Percentiles rank a stretch among this genome's conserved stretches.
phyloP scores from a whole-genome alignment of 177 flowering plant species.

The Vitis hybrid region DNA sequence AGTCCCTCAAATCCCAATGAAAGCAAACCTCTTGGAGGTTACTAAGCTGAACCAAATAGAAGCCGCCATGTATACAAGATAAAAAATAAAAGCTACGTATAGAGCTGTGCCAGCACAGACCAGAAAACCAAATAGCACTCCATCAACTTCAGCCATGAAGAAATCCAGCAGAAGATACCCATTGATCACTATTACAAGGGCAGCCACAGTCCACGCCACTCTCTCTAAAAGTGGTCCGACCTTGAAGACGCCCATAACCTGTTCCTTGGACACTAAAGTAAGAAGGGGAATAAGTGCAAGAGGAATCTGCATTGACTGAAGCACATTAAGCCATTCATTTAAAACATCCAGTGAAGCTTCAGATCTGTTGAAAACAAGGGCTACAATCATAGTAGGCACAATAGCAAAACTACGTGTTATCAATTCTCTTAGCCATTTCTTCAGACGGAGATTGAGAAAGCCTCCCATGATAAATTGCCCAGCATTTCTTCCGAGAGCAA shows the following conservation, averaged over 20 bases:
- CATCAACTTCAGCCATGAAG: no score
- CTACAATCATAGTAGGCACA: conserved; percentile 81
- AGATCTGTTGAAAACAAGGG: conserved; percentile 67
- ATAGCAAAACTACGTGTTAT: conserved; percentile 92
- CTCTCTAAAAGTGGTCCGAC: conserved; percentile 48
- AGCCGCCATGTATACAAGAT: conserved; percentile 52
- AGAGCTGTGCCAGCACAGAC: no score
- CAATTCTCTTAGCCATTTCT: conserved; percentile 82
- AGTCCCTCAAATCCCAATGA: conserved; percentile 19
- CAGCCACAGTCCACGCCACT: no score
- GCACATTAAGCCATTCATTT: no score
- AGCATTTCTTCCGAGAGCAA: conserved; percentile 31
- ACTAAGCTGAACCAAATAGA: conserved; percentile 27
- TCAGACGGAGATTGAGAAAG: conserved; percentile 78
- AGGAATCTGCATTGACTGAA: conserved; percentile 39
- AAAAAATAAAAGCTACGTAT: conserved; percentile 57
- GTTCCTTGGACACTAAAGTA: conserved; percentile 74
- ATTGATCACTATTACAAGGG: no score
- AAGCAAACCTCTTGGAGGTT: conserved; percentile 23
- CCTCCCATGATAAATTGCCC: conserved; percentile 99
- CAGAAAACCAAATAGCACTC: no score
- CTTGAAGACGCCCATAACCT: conserved; percentile 76
- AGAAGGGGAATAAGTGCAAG: conserved; percentile 92
- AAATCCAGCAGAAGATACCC: no score
- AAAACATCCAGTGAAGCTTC: conserved; percentile 27